Conservation (phyloP, 2,329 filamentous ascomycete genomes). For the Phialemoniopsis sp. region DNA sequence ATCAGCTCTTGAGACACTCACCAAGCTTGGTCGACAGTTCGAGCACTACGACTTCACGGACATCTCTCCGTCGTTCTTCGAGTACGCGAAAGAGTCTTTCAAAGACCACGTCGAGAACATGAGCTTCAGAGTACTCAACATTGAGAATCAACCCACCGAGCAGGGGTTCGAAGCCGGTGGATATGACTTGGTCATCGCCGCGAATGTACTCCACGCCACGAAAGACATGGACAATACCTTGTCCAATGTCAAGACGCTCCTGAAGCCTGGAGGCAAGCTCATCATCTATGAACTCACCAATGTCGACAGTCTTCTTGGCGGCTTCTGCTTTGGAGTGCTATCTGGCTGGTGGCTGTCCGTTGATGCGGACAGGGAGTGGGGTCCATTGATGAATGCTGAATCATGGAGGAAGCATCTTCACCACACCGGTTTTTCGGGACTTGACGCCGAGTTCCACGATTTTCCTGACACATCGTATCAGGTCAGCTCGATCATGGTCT, state of each 20-base stretch:
- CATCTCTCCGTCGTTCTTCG: conserved; percentile 20
- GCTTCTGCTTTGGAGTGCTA: conserved; percentile 4
- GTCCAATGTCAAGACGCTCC: conserved; percentile 24
- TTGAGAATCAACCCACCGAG: conserved; percentile 19
- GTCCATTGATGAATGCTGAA: conserved; percentile 11
- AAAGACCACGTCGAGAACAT: conserved; percentile 14
- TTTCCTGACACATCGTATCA: conserved; percentile 1
- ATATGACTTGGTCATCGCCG: conserved; percentile 32
- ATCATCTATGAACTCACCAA: conserved; percentile 14
- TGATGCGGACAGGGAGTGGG: conserved; percentile 13
- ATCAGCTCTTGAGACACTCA: conserved; percentile 13
- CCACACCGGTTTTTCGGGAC: conserved; percentile 3
- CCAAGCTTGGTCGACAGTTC: conserved; percentile 14
- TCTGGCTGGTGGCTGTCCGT: conserved; percentile 25
- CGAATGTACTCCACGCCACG: conserved; percentile 31
- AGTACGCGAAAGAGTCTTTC: conserved; percentile 20
- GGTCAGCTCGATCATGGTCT: conserved; percentile 7
- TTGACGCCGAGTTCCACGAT: conserved; percentile 2
- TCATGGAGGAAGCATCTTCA: conserved; percentile 8
- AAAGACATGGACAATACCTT: conserved; percentile 18
- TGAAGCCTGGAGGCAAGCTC: conserved; percentile 35
- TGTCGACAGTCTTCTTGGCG: neutral
- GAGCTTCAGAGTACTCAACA: conserved; percentile 24
- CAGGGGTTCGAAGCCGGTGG: conserved; percentile 25
- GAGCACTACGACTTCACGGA: conserved; percentile 13